Evolutionary conservation across 2,329 filamentous ascomycete species (phyloP).

Genomic region (Fusarium protoensiforme): DNA sequence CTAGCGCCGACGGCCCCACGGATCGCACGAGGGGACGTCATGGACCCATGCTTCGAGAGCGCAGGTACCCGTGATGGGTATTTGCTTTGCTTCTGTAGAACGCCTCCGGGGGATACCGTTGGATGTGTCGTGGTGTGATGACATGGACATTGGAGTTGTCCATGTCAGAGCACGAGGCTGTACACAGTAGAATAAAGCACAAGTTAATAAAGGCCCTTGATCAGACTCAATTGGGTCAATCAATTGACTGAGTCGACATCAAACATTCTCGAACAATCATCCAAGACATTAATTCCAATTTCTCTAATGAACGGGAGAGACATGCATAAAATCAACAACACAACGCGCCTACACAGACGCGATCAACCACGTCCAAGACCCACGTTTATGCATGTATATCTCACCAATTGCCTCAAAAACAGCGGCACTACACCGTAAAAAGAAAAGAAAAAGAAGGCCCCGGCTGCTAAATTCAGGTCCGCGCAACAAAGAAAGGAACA

Average conservation of each 20-base stretch:
- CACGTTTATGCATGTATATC: neutral
- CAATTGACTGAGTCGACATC: neutral
- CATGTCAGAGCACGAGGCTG: neutral
- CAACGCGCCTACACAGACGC: neutral
- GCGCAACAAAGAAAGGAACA: neutral
- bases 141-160: too few relatives aligned
- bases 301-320: neutral
- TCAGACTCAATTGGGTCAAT: neutral
- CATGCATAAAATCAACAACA: neutral
- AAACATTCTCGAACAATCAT: neutral
- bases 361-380: neutral
- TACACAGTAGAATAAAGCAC: too few relatives aligned
- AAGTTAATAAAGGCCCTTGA: too few relatives aligned
- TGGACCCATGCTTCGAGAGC: neutral
- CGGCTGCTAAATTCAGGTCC: neutral
- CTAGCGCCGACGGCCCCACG: constrained; percentile 5
- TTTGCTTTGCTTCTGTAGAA: neutral
- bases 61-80: constrained; percentile 1
- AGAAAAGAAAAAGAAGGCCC: neutral
- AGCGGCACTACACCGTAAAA: neutral
- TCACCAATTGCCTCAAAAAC: neutral
- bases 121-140: constrained; percentile 1
- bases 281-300: neutral
- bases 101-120: neutral
- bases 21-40: constrained; percentile 27